Base-by-base conservation (phyloP, 2,329 filamentous ascomycete species). In the Clarireedia paspali region DNA sequence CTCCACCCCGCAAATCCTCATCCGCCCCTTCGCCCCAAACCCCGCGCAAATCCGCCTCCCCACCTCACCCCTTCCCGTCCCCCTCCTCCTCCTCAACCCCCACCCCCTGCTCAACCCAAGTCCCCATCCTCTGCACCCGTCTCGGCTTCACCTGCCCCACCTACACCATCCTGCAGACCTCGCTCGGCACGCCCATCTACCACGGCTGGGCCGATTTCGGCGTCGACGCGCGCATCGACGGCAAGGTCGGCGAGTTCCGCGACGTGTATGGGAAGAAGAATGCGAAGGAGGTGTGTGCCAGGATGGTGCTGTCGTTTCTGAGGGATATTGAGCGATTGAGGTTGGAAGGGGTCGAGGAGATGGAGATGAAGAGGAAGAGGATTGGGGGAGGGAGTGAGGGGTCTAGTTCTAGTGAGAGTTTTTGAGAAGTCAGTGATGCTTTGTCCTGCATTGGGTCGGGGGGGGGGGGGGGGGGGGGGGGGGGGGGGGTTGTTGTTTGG, bases 231-330 rank as follows among this genome's bases (percentile, higher is more conserved):
- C 60, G 62, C 7, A 63, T 73, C 4, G 60, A 63, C 3, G 69
- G 70, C 0, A 67, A 70, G 3, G 62, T 79, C 17, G 76, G 74
- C 24, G 65, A 72, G 53, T 71, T 76, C 2, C 58, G 66, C 0
- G 67, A 72, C 53, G 66, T 79, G 0, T 74, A 67, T 58, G 77
- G 77, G 2, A 75, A 73, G 69, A 77, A 76, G 66, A 74, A 69
- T 48, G 75, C 76, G 0, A 77, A 74, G 64, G 74, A 79, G 57
- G 71, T 72, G 58, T 73, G 75, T 64, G 76, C 76, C n/a, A 64
- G 68, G 56, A 54, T 66, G 36, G 70, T 76, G 9, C 55, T 75
- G 30, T 61, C 53, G 26, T 68, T 76, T 46, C 60, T 79, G 46
- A 64, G 67, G 51, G 66, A 65, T 15, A 68, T 77, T 38, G 65